These are phyloP conservation scores for Penicillium sp. DNA, from an alignment of 2,329 filamentous ascomycete genomes.

Conservation along the genomic window DNA sequence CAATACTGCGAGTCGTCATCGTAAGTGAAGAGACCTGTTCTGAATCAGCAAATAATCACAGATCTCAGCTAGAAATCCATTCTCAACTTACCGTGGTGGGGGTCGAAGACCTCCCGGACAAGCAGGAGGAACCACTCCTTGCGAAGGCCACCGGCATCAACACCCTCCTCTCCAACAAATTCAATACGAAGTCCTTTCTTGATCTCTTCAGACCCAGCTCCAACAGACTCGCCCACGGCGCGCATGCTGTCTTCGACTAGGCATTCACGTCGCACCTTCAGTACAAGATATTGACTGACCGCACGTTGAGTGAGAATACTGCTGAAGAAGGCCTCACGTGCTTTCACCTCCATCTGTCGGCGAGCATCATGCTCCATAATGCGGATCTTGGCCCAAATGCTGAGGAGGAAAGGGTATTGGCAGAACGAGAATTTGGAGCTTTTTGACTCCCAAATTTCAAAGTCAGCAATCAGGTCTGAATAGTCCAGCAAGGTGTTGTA, in stretches of 20 bases:
- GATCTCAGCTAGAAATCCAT: neutral
- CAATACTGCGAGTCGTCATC: slow-evolving; percentile 89
- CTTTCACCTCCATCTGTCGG: slow-evolving; percentile 87
- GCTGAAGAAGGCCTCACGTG: slow-evolving; percentile 87
- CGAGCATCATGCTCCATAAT: slow-evolving; percentile 87
- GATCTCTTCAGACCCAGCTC: slow-evolving; percentile 79
- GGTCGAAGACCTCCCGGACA: slow-evolving; percentile 87
- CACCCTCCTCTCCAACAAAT: slow-evolving; percentile 86
- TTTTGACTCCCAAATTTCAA: slow-evolving; percentile 83
- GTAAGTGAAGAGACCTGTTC: slow-evolving; percentile 82
- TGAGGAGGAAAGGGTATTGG: slow-evolving; percentile 89
- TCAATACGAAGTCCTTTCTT: slow-evolving; percentile 88
- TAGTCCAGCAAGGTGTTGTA: slow-evolving; percentile 88
- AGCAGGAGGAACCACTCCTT: slow-evolving; percentile 96
- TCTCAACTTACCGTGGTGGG: slow-evolving; percentile 73
- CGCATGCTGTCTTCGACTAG: slow-evolving; percentile 87
- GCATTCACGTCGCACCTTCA: slow-evolving; percentile 82
- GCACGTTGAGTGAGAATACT: slow-evolving; percentile 78
- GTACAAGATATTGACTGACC: slow-evolving; percentile 76
- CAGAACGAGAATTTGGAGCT: slow-evolving; percentile 82
- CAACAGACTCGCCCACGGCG: slow-evolving; percentile 82
- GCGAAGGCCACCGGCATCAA: slow-evolving; percentile 85
- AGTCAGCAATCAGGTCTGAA: slow-evolving; percentile 82
- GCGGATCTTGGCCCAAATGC: slow-evolving; percentile 89
- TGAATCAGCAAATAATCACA: slow-evolving; percentile 15